Evolutionary conservation across 2,329 filamentous ascomycete genomes (phyloP).

Genomic region (Phialophora verrucosa): DNA sequence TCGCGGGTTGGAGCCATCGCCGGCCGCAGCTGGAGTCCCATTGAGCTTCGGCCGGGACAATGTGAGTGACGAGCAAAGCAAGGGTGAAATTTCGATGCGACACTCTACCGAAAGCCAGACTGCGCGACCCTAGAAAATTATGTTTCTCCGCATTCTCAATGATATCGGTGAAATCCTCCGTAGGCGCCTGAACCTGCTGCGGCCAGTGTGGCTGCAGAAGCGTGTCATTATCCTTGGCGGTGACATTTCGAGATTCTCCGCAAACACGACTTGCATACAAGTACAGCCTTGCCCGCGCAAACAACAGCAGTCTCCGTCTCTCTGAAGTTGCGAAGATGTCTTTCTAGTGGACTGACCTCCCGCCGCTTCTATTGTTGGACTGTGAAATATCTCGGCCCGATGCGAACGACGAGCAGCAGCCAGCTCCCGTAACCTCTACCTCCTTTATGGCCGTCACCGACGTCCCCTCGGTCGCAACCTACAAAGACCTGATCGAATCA

Average conservation of each 20-base stretch:
- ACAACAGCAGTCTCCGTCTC: not conserved
- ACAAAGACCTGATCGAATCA: constrained; percentile 33
- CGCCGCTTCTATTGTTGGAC: not conserved
- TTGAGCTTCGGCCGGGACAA: constrained; percentile 7
- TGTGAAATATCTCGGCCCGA: not conserved
- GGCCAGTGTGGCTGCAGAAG: not conserved
- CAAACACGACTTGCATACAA: not conserved
- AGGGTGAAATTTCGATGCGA: constrained; percentile 8
- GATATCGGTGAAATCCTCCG: not conserved
- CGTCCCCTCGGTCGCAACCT: constrained; percentile 33
- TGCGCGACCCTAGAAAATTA: constrained; percentile 12
- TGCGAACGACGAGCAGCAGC: constrained; percentile 7
- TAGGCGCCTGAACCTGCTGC: not conserved
- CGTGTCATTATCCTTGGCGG: not conserved
- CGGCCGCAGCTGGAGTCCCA: constrained; percentile 48
- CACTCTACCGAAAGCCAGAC: not conserved
- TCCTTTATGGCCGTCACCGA: constrained; percentile 30
- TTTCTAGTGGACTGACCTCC: constrained; percentile 8
- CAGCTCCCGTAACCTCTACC: not conserved
- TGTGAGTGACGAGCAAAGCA: not conserved
- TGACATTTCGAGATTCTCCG: not conserved
- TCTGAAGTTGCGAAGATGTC: not conserved
- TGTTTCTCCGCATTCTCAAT: constrained; percentile 15
- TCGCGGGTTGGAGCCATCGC: constrained; percentile 65
- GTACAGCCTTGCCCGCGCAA: not conserved